A percentile compares a stretch with the other conserved stretches of the same genome.
Conservation (phyloP, 768 basidiomycete species). For the Amanita phalloides region DNA sequence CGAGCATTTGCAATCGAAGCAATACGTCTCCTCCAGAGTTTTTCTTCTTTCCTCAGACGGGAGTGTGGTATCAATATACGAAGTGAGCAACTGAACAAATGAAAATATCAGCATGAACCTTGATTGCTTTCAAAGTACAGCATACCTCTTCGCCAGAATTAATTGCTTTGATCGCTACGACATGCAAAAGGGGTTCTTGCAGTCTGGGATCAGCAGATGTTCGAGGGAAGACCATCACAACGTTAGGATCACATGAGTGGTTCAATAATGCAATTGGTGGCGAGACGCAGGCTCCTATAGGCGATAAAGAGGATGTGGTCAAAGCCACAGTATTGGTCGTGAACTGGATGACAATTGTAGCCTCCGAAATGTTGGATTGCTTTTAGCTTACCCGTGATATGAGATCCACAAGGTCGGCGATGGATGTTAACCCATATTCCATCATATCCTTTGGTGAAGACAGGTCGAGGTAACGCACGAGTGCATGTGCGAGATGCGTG, state of each 20-base stretch:
- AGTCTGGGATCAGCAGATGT: conserved; percentile 19
- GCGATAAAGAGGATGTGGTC: conserved; percentile 64
- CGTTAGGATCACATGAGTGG: conserved; percentile 84
- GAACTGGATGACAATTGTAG: conserved; percentile 42
- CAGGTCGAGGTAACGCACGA: conserved; percentile 61
- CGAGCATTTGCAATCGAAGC: conserved; percentile 62
- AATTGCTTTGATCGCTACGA: conserved; percentile 64
- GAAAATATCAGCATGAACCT: not conserved
- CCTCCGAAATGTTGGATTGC: not conserved
- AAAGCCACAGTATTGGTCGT: conserved; percentile 87
- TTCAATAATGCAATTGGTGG: conserved; percentile 76
- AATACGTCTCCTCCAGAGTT: conserved; percentile 61
- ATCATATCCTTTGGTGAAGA: conserved; percentile 48
- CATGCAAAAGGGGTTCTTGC: conserved; percentile 56
- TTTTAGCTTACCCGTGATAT: conserved; percentile 52
- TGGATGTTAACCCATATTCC: conserved; percentile 43
- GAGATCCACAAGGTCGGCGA: conserved; percentile 55
- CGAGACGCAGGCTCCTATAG: conserved; percentile 79
- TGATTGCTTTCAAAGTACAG: not conserved
- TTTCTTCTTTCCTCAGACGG: conserved; percentile 44
- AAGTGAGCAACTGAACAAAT: conserved; percentile 51
- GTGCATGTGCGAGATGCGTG: conserved; percentile 61
- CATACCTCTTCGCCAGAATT: conserved; percentile 58
- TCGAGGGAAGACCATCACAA: conserved; percentile 83
- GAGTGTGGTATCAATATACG: conserved; percentile 80